Base-by-base conservation (phyloP, 441 rosid genomes). In the Croton setiger region DNA sequence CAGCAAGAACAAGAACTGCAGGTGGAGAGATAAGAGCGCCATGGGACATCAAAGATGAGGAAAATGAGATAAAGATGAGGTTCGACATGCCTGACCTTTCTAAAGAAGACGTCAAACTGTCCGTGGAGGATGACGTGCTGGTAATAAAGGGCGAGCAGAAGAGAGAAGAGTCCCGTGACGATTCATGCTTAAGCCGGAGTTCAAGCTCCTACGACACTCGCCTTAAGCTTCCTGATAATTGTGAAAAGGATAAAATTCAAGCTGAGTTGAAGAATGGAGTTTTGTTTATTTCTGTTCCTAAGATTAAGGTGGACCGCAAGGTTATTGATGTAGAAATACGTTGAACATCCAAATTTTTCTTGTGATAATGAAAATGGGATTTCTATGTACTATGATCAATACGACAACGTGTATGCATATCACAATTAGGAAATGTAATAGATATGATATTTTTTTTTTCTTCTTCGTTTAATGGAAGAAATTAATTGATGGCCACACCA, bases 211-310 rank as follows among this genome's bases (percentile, higher is more conserved):
- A 86, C 47, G 75, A 84, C 35, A 93, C 91, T 4, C 75, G 87
- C 14, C 88, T 91, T 43, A 81, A 76, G 79, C 86, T 93, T 1
- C 94, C 91, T 0, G 86, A 83, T 12, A 76, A 81, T 51, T 86
- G 88, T 6, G 86, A 85, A 57, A 93, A 82, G 60, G 92, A 84
- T 23, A 83, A 83, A 60, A 66, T 91, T 45, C 82, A 78, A 69
- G 97, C 96, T 4, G 94, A 91, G 85, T 76, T 93, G 14, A 91
- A 87, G 74, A 86, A 93, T 41, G 97, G 98, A 20, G 96, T 91
- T 14, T 82, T 93, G 1, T 85, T 70, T 52, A 74, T 93, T 49
- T 57, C 80, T 20, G 73, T 91, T 75, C 96, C 98, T 0, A 91
- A 91, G 76, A 70, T 80, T 9, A 87, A 87, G 73, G 83, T 84